A percentile compares a stretch with the other conserved stretches of the same genome.
Evolutionary conservation across 441 rosid genomes (phyloP).

Genomic region (Euphorbia schlechtendalii): DNA sequence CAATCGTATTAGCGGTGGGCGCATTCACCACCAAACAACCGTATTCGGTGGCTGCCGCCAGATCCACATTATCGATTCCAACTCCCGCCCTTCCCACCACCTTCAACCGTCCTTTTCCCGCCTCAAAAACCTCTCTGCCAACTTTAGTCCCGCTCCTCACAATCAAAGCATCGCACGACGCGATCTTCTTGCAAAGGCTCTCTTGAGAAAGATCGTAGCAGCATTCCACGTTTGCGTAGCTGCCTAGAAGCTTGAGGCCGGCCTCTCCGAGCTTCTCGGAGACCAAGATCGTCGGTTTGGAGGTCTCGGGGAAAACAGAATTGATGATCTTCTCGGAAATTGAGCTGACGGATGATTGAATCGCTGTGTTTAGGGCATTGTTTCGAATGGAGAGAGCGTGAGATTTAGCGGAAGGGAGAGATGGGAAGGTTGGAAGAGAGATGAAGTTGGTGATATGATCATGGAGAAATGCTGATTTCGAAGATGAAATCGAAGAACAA

Average conservation of each 20-base stretch:
- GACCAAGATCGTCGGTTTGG: slow-evolving; percentile 72
- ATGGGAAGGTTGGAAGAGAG: neutral
- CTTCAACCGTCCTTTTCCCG: slow-evolving; percentile 47
- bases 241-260: slow-evolving; percentile 52
- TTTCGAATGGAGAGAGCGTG: neutral
- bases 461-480: neutral
- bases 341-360: neutral
- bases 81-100: slow-evolving; percentile 97
- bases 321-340: neutral
- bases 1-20: slow-evolving; percentile 90
- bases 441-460: neutral
- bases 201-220: slow-evolving; percentile 64
- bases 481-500: neutral
- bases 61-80: slow-evolving; percentile 93
- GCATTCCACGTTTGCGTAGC: slow-evolving; percentile 65
- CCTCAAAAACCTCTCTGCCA: slow-evolving; percentile 75
- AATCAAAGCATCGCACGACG: slow-evolving; percentile 73
- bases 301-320: neutral
- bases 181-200: slow-evolving; percentile 71
- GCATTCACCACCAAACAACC: slow-evolving; percentile 96
- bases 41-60: slow-evolving; percentile 78
- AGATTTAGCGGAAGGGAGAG: neutral
- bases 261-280: slow-evolving; percentile 92
- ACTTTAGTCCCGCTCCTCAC: slow-evolving; percentile 91
- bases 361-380: neutral